phyloP scores from a whole-genome alignment of 129 eudicot species.

The Oenanthe sinensis region DNA sequence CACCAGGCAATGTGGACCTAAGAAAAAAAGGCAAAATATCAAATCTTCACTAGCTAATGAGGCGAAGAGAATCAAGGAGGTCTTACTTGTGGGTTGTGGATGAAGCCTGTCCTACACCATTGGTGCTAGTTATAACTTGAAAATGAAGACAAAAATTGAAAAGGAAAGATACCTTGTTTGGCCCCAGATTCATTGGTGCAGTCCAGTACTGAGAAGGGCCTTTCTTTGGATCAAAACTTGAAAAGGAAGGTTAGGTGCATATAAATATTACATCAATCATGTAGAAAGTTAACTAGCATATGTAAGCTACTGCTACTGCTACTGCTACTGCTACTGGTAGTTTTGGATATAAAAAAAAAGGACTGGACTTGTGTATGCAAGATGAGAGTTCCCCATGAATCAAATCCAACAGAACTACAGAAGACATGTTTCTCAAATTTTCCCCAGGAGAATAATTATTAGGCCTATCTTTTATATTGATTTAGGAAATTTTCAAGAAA shows the following conservation, averaged over 20 bases:
- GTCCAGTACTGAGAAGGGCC: conserved; percentile 15
- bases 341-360: background rate
- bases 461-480: background rate
- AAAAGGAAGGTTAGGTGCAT: background rate
- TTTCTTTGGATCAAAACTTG: conserved; percentile 15
- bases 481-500: background rate
- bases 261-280: background rate
- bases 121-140: conserved; percentile 36
- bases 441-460: background rate
- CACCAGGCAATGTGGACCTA: conserved; percentile 35
- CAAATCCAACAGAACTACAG: background rate
- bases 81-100: conserved; percentile 34
- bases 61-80: conserved; percentile 49
- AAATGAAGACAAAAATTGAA: conserved; percentile 29
- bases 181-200: conserved; percentile 23
- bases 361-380: background rate
- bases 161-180: conserved; percentile 30
- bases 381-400: background rate
- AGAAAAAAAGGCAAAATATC: conserved; percentile 19
- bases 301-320: background rate
- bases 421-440: background rate
- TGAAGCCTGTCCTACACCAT: conserved; percentile 36
- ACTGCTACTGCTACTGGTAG: background rate
- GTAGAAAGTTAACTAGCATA: background rate
- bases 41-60: conserved; percentile 27